Evolutionary conservation across 208 protist species (phyloP).

Genomic region (Jaenimonas drosophilae): DNA sequence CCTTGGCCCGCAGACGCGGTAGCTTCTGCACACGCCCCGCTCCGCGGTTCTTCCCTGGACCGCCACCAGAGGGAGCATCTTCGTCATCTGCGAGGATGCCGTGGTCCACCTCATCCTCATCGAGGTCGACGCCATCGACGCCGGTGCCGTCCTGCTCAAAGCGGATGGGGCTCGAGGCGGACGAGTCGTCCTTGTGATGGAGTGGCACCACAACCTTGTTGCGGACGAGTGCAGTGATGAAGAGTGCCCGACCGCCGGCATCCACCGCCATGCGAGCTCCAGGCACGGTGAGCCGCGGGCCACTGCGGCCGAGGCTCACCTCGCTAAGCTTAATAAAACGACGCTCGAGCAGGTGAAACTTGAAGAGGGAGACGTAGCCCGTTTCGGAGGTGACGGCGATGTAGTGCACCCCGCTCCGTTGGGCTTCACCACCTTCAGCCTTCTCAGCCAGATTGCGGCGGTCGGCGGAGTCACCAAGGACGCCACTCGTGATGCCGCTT

Average conservation of each 20-base stretch:
- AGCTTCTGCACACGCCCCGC: not conserved
- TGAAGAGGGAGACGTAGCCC: slow-evolving; percentile 91
- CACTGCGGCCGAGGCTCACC: slow-evolving; percentile 95
- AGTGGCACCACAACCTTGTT: slow-evolving; percentile 62
- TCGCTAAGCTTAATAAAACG: slow-evolving; percentile 93
- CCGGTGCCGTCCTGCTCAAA: slow-evolving; percentile 17
- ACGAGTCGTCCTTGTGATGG: no score
- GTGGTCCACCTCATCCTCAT: slow-evolving; percentile 9
- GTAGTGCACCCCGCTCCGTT: slow-evolving; percentile 69
- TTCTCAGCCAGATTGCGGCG: not conserved
- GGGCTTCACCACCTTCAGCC: slow-evolving; percentile 7
- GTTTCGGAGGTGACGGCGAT: slow-evolving; percentile 92
- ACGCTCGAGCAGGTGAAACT: slow-evolving; percentile 81
- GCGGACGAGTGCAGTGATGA: slow-evolving; percentile 88
- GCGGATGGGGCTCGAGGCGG: no score
- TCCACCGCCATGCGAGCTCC: slow-evolving; percentile 93
- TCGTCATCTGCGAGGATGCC: slow-evolving; percentile 1
- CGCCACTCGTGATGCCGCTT: not conserved
- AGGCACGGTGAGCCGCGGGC: slow-evolving; percentile 93
- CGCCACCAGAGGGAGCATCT: not conserved
- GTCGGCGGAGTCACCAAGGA: not conserved
- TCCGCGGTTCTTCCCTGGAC: no score
- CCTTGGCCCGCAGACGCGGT: slow-evolving; percentile 10
- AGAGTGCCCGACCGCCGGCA: slow-evolving; percentile 91
- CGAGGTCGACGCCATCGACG: slow-evolving; percentile 1